phyloP scores from a whole-genome alignment of 2,329 filamentous ascomycete species.

The Magnaporthiopsis rhizophila region DNA sequence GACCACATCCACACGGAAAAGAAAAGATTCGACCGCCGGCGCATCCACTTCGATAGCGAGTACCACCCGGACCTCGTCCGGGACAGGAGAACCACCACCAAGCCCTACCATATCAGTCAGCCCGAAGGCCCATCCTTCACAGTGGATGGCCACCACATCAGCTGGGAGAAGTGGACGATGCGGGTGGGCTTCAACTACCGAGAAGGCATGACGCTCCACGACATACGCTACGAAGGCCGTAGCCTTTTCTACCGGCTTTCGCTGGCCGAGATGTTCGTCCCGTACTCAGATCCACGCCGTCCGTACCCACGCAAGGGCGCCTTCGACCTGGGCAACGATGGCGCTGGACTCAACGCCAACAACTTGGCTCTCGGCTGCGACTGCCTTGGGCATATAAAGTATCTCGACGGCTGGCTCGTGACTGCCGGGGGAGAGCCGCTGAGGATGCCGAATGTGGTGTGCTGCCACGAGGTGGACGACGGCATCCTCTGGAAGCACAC shows the following conservation, averaged over 20 bases:
- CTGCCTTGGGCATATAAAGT: conserved; percentile 60
- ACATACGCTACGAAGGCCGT: conserved; percentile 58
- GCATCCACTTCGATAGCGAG: conserved; percentile 29
- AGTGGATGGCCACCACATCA: conserved; percentile 40
- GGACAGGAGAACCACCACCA: conserved; percentile 35
- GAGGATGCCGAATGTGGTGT: conserved; percentile 47
- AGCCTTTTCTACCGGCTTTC: conserved; percentile 59
- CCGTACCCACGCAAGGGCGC: conserved; percentile 64
- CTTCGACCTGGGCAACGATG: conserved; percentile 65
- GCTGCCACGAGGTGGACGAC: conserved; percentile 63
- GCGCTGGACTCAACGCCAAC: conserved; percentile 59
- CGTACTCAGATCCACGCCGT: conserved; percentile 57
- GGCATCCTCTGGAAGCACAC: conserved; percentile 67
- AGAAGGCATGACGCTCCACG: conserved; percentile 63
- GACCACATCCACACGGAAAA: conserved; percentile 28
- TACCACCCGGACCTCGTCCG: conserved; percentile 27
- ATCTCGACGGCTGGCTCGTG: conserved; percentile 49
- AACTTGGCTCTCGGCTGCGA: conserved; percentile 63
- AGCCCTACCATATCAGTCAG: conserved; percentile 36
- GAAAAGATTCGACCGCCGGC: conserved; percentile 30
- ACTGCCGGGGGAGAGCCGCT: conserved; percentile 43
- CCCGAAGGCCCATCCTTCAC: conserved; percentile 28
- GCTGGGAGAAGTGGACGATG: conserved; percentile 64
- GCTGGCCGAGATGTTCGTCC: conserved; percentile 62
- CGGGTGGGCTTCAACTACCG: conserved; percentile 61